A percentile compares a stretch with the other conserved stretches of the same genome.
Conservation (phyloP, 805 yeast genomes). For the Saturnispora mendoncae region DNA sequence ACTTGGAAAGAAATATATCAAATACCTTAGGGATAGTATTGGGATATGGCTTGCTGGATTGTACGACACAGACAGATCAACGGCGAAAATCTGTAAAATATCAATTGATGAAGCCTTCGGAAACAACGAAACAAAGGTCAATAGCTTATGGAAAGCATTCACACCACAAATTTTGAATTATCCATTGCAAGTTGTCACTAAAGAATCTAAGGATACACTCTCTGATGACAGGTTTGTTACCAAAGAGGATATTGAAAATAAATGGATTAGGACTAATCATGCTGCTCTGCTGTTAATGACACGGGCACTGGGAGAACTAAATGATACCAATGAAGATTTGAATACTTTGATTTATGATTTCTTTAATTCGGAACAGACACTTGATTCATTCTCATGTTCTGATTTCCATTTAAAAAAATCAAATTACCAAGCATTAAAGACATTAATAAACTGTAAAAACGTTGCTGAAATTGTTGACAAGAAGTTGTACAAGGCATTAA, state of each 20-base stretch:
- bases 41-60: slow-evolving; percentile 68
- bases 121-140: slow-evolving; percentile 43
- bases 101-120: slow-evolving; percentile 48
- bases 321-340: slow-evolving; percentile 17
- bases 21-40: slow-evolving; percentile 59
- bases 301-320: slow-evolving; percentile 12
- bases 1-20: slow-evolving; percentile 50
- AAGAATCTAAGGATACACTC: slow-evolving; percentile 53
- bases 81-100: slow-evolving; percentile 40
- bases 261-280: slow-evolving; percentile 50
- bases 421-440: slow-evolving; percentile 30
- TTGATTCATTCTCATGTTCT: slow-evolving; percentile 33
- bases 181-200: slow-evolving; percentile 40
- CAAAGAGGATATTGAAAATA: slow-evolving; percentile 55
- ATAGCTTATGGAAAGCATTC: slow-evolving; percentile 54
- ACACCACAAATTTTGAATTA: slow-evolving; percentile 46
- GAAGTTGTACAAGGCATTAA: slow-evolving; percentile 30
- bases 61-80: slow-evolving; percentile 61
- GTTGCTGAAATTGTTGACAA: slow-evolving; percentile 19
- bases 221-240: slow-evolving; percentile 68
- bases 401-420: slow-evolving; percentile 37
- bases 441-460: slow-evolving; percentile 20
- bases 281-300: slow-evolving; percentile 43
- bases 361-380: slow-evolving; percentile 34
- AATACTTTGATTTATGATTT: slow-evolving; percentile 25